Evolutionary conservation across 345 rosid genomes (phyloP).

Genomic region (Boechera stricta): DNA sequence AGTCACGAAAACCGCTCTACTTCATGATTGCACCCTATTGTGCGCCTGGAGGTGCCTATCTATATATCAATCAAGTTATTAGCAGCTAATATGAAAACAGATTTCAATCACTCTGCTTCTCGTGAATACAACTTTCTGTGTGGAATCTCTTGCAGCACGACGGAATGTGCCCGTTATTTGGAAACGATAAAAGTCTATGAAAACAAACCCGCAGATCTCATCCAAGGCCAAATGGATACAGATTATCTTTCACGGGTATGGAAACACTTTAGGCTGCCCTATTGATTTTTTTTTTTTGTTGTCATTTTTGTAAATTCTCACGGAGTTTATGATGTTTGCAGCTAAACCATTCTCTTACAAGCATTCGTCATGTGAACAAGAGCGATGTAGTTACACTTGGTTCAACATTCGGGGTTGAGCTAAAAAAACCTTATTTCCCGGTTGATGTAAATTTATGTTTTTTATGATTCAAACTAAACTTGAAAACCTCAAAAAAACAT

Average conservation of each 20-base stretch:
- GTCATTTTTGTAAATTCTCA: not conserved
- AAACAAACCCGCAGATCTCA: slow-evolving; percentile 94
- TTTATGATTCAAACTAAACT: not conserved
- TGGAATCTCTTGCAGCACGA: slow-evolving; percentile 57
- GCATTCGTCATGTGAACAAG: slow-evolving; percentile 83
- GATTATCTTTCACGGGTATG: slow-evolving; percentile 85
- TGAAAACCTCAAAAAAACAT: slow-evolving; percentile 14
- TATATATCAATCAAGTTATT: not conserved
- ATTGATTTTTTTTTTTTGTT: not conserved
- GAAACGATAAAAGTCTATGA: slow-evolving; percentile 95
- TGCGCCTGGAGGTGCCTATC: slow-evolving; percentile 81
- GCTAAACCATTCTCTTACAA: slow-evolving; percentile 83
- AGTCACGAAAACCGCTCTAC: slow-evolving; percentile 79
- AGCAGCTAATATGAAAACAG: not conserved
- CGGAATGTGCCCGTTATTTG: slow-evolving; percentile 96
- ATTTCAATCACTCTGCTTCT: slow-evolving; percentile 17
- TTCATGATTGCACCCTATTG: slow-evolving; percentile 87
- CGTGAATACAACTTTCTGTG: not conserved
- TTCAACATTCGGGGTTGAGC: slow-evolving; percentile 86
- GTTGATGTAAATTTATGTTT: not conserved
- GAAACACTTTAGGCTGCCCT: not conserved
- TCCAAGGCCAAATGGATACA: slow-evolving; percentile 91
- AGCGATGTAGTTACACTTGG: slow-evolving; percentile 97
- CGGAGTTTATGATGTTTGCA: slow-evolving; percentile 37
- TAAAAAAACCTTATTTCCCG: not conserved